Conservation (phyloP, 768 basidiomycete species). For the Tephrocybe sp. region DNA sequence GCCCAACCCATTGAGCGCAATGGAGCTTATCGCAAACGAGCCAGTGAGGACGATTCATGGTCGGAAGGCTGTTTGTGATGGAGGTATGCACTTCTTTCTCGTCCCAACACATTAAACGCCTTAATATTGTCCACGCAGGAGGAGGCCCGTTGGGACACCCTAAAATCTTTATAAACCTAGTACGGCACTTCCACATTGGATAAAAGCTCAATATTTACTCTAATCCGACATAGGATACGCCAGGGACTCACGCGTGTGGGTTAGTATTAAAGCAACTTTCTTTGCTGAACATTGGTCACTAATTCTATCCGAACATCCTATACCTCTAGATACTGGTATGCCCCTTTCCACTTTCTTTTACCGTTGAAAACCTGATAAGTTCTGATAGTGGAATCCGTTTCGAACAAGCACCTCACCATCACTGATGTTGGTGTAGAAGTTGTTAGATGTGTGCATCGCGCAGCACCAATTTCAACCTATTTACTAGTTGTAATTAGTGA, state of each 20-base stretch:
- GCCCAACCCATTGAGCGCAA: slow-evolving; percentile 87
- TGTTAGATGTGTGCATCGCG: background rate
- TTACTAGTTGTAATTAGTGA: slow-evolving; percentile 21
- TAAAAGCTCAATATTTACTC: background rate
- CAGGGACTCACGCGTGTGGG: slow-evolving; percentile 88
- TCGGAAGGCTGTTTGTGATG: slow-evolving; percentile 90
- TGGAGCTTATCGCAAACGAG: slow-evolving; percentile 85
- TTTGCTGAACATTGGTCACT: slow-evolving; percentile 9
- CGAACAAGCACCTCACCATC: slow-evolving; percentile 82
- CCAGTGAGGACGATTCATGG: slow-evolving; percentile 81
- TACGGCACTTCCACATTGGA: slow-evolving; percentile 35
- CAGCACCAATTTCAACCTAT: background rate
- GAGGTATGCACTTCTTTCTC: slow-evolving; percentile 60
- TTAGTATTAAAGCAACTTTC: slow-evolving; percentile 42
- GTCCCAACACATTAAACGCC: background rate
- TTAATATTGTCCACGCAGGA: slow-evolving; percentile 49
- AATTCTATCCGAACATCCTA: slow-evolving; percentile 16
- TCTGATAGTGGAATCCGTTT: slow-evolving; percentile 81
- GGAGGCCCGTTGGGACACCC: slow-evolving; percentile 95
- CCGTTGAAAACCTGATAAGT: slow-evolving; percentile 12
- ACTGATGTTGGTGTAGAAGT: slow-evolving; percentile 36
- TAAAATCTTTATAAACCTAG: slow-evolving; percentile 94
- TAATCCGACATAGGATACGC: slow-evolving; percentile 67
- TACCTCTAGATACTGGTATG: slow-evolving; percentile 37
- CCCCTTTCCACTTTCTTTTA: slow-evolving; percentile 1